phyloP scores from a whole-genome alignment of 179 eudicot genomes.

The Actinidia arguta region DNA sequence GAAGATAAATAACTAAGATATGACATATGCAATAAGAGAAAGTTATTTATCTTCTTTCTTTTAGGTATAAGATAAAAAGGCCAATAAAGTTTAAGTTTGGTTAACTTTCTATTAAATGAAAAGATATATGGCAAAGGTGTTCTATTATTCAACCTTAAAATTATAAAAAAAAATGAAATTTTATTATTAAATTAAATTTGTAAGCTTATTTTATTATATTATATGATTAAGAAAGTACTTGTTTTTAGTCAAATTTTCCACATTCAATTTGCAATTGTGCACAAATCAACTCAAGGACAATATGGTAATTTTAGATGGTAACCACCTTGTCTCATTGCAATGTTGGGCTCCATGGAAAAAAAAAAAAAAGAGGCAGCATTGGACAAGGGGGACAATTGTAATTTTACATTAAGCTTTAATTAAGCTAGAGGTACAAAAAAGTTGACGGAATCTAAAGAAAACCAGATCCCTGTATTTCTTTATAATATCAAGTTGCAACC shows the following conservation, averaged over 20 bases:
- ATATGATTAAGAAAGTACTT: background rate
- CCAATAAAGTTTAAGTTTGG: background rate
- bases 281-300: background rate
- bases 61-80: slow-evolving; percentile 1
- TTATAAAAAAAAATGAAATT: background rate
- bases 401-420: background rate
- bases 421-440: slow-evolving; percentile 5
- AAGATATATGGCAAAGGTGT: background rate
- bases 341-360: background rate
- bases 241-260: background rate
- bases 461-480: background rate
- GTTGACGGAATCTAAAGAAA: slow-evolving; percentile 9
- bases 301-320: background rate
- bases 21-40: background rate
- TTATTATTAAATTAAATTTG: background rate
- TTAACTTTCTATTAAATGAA: background rate
- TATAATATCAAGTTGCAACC: slow-evolving; percentile 5
- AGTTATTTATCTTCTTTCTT: background rate
- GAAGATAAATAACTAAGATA: background rate
- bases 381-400: background rate
- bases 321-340: background rate
- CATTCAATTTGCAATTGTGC: background rate
- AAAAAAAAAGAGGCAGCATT: background rate
- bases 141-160: background rate
- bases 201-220: no score